Evolutionary conservation across 345 rosid genomes (phyloP).

Genomic region (Eucalyptus pauciflora): DNA sequence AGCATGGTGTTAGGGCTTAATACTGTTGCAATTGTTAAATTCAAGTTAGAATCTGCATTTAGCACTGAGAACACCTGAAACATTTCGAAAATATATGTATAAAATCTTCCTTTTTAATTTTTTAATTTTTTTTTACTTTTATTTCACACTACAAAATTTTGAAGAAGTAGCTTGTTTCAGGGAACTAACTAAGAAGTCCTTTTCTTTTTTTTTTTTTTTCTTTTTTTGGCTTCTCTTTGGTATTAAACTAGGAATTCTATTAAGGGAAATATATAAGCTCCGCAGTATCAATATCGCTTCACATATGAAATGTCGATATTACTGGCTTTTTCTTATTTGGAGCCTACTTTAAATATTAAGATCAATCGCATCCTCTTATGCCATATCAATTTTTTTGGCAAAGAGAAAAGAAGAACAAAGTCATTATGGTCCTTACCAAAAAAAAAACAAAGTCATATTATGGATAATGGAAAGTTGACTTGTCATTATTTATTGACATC

Average conservation of each 20-base stretch:
- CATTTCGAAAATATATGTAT: not conserved
- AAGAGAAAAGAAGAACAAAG: no score
- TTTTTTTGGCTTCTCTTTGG: not conserved
- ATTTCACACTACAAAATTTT: not conserved
- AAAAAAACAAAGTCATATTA: no score
- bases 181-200: not conserved
- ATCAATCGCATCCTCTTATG: not conserved
- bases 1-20: not conserved
- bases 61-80: not conserved
- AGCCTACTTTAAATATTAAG: not conserved
- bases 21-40: not conserved
- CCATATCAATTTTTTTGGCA: no score
- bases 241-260: not conserved
- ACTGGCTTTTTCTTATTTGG: not conserved
- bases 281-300: fast-evolving
- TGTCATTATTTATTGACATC: not conserved
- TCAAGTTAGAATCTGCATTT: fast-evolving
- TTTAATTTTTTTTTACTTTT: no score
- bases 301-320: not conserved
- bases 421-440: no score
- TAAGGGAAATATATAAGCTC: not conserved
- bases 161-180: fast-evolving
- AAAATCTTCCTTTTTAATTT: no score
- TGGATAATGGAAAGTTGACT: not conserved
- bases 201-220: no score